Base-by-base conservation (phyloP, 768 basidiomycete genomes). In the Cyclocybe aegerita region DNA sequence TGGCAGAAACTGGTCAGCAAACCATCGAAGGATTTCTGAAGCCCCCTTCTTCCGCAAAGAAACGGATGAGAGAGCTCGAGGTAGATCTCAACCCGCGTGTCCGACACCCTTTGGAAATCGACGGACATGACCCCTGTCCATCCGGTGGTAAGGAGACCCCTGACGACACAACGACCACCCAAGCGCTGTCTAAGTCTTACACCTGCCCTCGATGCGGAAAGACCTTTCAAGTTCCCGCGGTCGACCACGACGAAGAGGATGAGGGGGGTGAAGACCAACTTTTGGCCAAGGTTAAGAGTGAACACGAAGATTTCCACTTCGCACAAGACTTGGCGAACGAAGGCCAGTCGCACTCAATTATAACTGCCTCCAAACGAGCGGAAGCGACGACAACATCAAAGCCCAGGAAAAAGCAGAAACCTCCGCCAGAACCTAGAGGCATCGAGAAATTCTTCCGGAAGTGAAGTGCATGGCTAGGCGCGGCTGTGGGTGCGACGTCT, bases 301-400 rank as follows among this genome's bases (percentile, higher is more conserved):
- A 97, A 62, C 95, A 98, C 59, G 78, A 82, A 33, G 95, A 97
- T 68, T 97, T 83, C 65, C 95, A 98, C 66, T 83, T 93, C 58
- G 94, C 95, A 1, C 76, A 85, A 59, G 87, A 91, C 48, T 63
- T 98, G 44, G 78, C 85, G 15, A 76, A 76, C 17, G 71, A 75
- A 46, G 64, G 62, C 41, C 60, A 56, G 32, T 55, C 50, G 34
- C 55, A 54, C 35, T 39, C 50, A 4, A 36, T 41, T 14, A 57
- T 59, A 12, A 49, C 58, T 17, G 47, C 48, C 10, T 53, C 53
- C 40, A 44, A 54, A 40, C 43, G 58, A 57, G 46, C 23, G 23
- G 23, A 23, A 23, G 23, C 23, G 23, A 5, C 23, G 23, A 23
- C 49, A 55, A 46, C 50, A 41, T 43, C 52, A 46, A 58, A 59